Base-by-base conservation (phyloP, 1,284 basidiomycete genomes). In the Ceratobasidium sp. region DNA sequence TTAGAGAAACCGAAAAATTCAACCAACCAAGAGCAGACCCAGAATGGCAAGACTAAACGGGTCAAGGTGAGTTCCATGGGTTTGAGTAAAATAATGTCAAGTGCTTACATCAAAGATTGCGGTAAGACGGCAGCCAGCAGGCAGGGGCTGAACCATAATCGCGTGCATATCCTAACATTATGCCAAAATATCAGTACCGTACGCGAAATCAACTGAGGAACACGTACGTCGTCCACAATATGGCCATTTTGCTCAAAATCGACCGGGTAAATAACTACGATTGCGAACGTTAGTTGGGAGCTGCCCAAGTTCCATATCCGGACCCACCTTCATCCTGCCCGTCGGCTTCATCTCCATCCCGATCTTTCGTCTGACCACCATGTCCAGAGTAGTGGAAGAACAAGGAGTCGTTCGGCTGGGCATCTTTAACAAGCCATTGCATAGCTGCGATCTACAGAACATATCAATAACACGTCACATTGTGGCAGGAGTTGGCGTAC, bases 371-470 rank as follows among this genome's bases (percentile, higher is more conserved):
- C 82, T 95, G 94, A 11, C 93, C 94, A 13, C 95, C 95, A 80
- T 96, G 95, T 2, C 95, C 95, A 0, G 94, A 93, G 82, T 91
- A 97, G 81, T 97, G 95, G 88, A 97, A 95, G 87, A 97, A 97
- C 51, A 97, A 85, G 0, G 95, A 91, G 81, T 97, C 96, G 80
- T 97, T 92, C 2, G 94, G 91, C 62, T 86, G 84, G 17, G 95
- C 95, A 79, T 87, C 91, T 9, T 84, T 84, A 15, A 96, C 94
- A n/a, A 98, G 89, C 96, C 96, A 98, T 79, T 90, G 88, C 94
- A 97, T 96, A 0, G 91, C 95, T 76, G 86, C 83, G 13, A 95
- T 81, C 92, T 93, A 76, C n/a, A 59, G n/a, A 69, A 19, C 69
- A 57, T 0, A 25, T 40, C 51, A 51, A 61, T 51, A 32, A 37